These are phyloP conservation scores for Schizochytrium sp. DNA, from an alignment of 108 stramenopile species.

Conservation along the genomic window DNA sequence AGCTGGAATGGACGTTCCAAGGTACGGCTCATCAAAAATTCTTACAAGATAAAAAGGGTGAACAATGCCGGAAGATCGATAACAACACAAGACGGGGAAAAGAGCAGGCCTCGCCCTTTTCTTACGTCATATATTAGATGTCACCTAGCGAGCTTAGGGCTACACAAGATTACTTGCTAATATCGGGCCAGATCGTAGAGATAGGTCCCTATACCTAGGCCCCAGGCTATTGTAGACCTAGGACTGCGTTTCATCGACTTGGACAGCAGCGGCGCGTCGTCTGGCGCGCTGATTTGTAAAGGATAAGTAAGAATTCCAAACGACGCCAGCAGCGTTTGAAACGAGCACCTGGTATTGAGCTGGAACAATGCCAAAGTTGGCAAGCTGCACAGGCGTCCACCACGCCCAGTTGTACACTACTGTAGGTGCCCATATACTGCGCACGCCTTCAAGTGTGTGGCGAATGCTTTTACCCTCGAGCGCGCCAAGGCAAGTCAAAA, in stretches of 20 bases:
- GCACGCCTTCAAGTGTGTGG: not conserved
- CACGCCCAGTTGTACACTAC: not conserved
- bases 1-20: no score
- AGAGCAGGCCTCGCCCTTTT: no score
- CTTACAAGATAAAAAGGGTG: no score
- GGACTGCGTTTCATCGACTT: not conserved
- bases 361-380: slow-evolving; percentile 1
- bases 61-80: no score
- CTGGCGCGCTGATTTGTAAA: not conserved
- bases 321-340: not conserved
- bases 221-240: not conserved
- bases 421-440: not conserved
- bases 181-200: no score
- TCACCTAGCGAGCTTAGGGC: no score
- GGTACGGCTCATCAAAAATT: no score
- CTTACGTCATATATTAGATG: no score
- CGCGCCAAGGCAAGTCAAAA: not conserved
- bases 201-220: no score
- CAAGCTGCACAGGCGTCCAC: not conserved
- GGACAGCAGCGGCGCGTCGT: not conserved
- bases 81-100: no score
- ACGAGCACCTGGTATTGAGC: not conserved
- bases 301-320: slow-evolving; percentile 7
- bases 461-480: not conserved
- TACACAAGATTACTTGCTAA: no score